phyloP scores from a whole-genome alignment of 495 filamentous ascomycete species.

The Glonium stellatum region DNA sequence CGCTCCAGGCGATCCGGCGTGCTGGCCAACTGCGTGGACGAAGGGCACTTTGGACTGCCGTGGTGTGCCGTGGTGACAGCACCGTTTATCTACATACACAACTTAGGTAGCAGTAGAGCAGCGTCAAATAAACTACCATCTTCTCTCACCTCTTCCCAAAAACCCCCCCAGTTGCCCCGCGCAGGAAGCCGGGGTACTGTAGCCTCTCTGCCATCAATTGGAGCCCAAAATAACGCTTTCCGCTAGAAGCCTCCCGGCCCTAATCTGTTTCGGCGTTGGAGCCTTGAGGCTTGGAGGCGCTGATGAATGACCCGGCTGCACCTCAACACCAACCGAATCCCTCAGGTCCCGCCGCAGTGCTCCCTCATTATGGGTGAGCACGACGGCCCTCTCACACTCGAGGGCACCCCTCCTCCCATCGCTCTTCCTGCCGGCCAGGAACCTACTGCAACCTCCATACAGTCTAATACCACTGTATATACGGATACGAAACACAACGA shows the following conservation, averaged over 20 bases:
- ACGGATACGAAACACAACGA: conserved; percentile 1
- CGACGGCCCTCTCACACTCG: not conserved
- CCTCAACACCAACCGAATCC: not conserved
- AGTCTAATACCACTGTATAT: not conserved
- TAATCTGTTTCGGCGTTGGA: not conserved
- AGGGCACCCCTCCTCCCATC: not conserved
- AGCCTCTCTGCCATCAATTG: not conserved
- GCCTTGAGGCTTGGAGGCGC: not conserved
- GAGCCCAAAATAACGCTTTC: not conserved
- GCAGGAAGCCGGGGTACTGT: too few species aligned
- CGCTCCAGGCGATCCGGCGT: too few species aligned
- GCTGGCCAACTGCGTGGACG: too few species aligned
- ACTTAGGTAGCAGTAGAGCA: too few species aligned
- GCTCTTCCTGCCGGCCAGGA: not conserved
- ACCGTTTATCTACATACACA: too few species aligned
- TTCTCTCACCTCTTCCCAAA: too few species aligned
- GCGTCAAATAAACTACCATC: too few species aligned
- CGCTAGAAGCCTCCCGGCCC: not conserved
- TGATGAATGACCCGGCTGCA: not conserved
- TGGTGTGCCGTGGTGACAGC: too few species aligned
- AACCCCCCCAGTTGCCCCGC: too few species aligned
- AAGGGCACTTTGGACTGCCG: too few species aligned
- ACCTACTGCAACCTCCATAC: not conserved
- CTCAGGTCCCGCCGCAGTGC: not conserved
- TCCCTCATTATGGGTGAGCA: not conserved